These are phyloP conservation scores for Myochromella boudieri DNA, from an alignment of 768 basidiomycete species.

Conservation along the genomic window DNA sequence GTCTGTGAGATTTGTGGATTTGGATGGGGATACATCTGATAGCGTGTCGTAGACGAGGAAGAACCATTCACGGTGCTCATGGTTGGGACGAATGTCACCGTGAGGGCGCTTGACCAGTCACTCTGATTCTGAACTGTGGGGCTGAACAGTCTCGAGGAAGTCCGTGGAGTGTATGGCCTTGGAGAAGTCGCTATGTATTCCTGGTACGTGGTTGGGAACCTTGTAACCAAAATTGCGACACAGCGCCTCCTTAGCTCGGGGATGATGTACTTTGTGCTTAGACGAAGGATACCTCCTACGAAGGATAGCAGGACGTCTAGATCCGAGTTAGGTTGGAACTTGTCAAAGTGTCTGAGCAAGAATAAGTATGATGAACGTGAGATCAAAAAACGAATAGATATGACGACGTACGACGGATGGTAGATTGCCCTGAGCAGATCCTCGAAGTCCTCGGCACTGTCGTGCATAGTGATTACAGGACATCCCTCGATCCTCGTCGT, in stretches of 20 bases:
- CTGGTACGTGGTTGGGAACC: constrained; percentile 38
- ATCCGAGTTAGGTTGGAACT: constrained; percentile 31
- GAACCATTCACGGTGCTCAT: not conserved
- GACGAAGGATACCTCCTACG: constrained; percentile 54
- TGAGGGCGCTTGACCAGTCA: constrained; percentile 2
- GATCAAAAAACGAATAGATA: too few species aligned
- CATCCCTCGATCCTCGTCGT: constrained; percentile 52
- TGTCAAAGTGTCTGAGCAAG: constrained; percentile 34
- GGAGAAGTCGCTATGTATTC: constrained; percentile 32
- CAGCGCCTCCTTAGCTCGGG: constrained; percentile 51
- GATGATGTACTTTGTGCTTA: constrained; percentile 63
- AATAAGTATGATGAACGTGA: too few species aligned
- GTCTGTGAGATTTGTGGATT: not conserved
- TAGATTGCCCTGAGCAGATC: constrained; percentile 54
- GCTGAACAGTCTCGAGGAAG: too few species aligned
- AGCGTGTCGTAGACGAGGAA: not conserved
- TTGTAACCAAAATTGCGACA: constrained; percentile 42
- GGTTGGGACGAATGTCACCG: constrained; percentile 6
- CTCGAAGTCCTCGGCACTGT: constrained; percentile 45
- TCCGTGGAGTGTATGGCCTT: constrained; percentile 6
- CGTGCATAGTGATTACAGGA: constrained; percentile 50
- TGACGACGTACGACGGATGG: constrained; percentile 41
- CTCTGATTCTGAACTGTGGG: constrained; percentile 3
- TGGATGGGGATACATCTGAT: not conserved
- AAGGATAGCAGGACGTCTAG: constrained; percentile 45